Conservation (phyloP, 371 early-diverging fungal genomes). For the Apophysomyces elegans region DNA sequence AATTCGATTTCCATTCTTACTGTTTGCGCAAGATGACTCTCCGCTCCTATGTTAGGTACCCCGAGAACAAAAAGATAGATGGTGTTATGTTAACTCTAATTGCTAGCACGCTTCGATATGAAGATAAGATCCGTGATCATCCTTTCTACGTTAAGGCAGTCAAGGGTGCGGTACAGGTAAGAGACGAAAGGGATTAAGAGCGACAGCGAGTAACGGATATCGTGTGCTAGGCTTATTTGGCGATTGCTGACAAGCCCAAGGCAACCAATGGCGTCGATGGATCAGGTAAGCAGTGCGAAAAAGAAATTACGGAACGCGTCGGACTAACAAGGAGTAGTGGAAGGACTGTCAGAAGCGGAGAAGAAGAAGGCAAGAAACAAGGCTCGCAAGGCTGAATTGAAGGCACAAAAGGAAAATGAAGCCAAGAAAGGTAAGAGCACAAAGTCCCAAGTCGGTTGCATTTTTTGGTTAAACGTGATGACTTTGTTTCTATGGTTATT, state of each 20-base stretch:
- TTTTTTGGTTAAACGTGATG: background rate
- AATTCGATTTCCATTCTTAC: slow-evolving; percentile 97
- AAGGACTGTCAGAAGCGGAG: slow-evolving; percentile 65
- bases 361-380: slow-evolving; percentile 64
- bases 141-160: slow-evolving; percentile 80
- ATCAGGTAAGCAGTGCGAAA: slow-evolving; percentile 54
- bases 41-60: slow-evolving; percentile 77
- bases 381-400: slow-evolving; percentile 58
- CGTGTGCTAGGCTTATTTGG: background rate
- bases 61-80: background rate
- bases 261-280: slow-evolving; percentile 50
- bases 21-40: slow-evolving; percentile 89
- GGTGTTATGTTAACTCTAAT: background rate
- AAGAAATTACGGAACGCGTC: slow-evolving; percentile 9
- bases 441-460: slow-evolving; percentile 2
- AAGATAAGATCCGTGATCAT: slow-evolving; percentile 75
- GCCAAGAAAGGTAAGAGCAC: slow-evolving; percentile 37
- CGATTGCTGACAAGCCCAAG: slow-evolving; percentile 27
- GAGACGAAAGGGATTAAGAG: background rate
- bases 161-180: slow-evolving; percentile 68
- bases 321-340: background rate
- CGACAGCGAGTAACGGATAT: too few species aligned
- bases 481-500: background rate
- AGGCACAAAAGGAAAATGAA: slow-evolving; percentile 51
- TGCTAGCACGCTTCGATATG: slow-evolving; percentile 70